Evolutionary conservation across 495 filamentous ascomycete genomes (phyloP).

Genomic region (Staphylotrichum tortipilum): DNA sequence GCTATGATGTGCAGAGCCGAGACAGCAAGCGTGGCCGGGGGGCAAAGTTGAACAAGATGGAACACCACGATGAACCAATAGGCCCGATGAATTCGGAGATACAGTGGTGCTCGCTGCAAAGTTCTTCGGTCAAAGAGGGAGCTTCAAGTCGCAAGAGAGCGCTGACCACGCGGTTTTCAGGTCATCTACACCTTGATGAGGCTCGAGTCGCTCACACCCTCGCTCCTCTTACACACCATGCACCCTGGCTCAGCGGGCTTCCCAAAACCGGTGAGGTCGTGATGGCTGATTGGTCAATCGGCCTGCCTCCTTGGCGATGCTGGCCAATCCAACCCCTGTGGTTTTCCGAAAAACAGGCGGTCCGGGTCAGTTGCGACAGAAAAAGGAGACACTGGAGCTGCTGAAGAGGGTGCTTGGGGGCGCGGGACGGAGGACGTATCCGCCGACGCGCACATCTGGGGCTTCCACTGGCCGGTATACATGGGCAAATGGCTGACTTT

Average conservation of each 20-base stretch:
- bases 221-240: constrained; percentile 1
- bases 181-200: constrained; percentile 8
- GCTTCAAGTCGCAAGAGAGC: constrained; percentile 4
- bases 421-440: too few species aligned
- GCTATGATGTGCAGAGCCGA: constrained; percentile 11
- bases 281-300: constrained; percentile 14
- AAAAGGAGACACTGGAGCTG: background rate
- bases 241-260: too few species aligned
- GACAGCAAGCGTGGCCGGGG: constrained; percentile 3
- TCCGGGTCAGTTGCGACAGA: background rate
- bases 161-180: constrained; percentile 6
- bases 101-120: constrained; percentile 4
- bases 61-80: constrained; percentile 12
- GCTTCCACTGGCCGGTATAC: too few species aligned
- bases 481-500: too few species aligned
- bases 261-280: constrained; percentile 4
- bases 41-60: constrained; percentile 10
- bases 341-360: constrained; percentile 2
- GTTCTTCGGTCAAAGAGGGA: constrained; percentile 1
- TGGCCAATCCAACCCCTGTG: constrained; percentile 3
- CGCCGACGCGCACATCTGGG: background rate
- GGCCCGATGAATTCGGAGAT: constrained; percentile 1
- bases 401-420: too few species aligned
- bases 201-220: constrained; percentile 1
- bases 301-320: background rate